Evolutionary conservation across 1,139 yeast genomes (phyloP).

Genomic region (Yamadazyma siamensis): DNA sequence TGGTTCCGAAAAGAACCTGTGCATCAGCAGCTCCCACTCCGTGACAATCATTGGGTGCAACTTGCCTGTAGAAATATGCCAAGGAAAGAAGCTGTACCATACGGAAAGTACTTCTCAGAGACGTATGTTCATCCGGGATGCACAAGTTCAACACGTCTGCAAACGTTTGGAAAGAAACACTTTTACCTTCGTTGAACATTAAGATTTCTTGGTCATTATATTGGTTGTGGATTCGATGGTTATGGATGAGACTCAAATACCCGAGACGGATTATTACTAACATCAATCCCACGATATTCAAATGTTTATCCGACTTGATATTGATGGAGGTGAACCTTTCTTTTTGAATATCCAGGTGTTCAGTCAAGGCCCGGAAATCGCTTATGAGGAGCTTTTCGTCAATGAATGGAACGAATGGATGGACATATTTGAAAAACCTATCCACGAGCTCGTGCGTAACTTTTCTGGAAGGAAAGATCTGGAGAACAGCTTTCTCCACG

Average conservation of each 20-base stretch:
- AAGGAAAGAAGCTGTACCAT: slow-evolving; percentile 32
- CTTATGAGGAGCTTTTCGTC: slow-evolving; percentile 26
- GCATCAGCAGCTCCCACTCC: slow-evolving; percentile 45
- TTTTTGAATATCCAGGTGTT: slow-evolving; percentile 22
- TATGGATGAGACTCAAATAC: slow-evolving; percentile 40
- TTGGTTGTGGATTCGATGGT: slow-evolving; percentile 26
- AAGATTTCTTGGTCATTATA: slow-evolving; percentile 26
- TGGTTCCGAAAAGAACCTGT: slow-evolving; percentile 36
- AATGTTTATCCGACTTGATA: slow-evolving; percentile 31
- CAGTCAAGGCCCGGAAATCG: slow-evolving; percentile 27
- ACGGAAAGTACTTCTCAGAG: slow-evolving; percentile 30
- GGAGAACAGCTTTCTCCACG: slow-evolving; percentile 27
- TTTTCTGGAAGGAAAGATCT: slow-evolving; percentile 30
- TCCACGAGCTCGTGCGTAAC: slow-evolving; percentile 28
- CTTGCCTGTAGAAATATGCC: slow-evolving; percentile 33
- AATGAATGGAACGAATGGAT: slow-evolving; percentile 37
- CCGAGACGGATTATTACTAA: slow-evolving; percentile 34
- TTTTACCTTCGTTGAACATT: slow-evolving; percentile 27
- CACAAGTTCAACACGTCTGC: slow-evolving; percentile 28
- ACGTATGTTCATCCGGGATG: slow-evolving; percentile 26
- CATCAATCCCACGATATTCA: slow-evolving; percentile 29
- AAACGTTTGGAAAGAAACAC: slow-evolving; percentile 22
- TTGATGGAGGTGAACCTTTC: slow-evolving; percentile 20
- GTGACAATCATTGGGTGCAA: slow-evolving; percentile 42
- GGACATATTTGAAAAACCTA: slow-evolving; percentile 38